A percentile compares a stretch with the other conserved stretches of the same genome.
Evolutionary conservation across 495 filamentous ascomycete genomes (phyloP).

Genomic region (Polyplosphaeria fusca): DNA sequence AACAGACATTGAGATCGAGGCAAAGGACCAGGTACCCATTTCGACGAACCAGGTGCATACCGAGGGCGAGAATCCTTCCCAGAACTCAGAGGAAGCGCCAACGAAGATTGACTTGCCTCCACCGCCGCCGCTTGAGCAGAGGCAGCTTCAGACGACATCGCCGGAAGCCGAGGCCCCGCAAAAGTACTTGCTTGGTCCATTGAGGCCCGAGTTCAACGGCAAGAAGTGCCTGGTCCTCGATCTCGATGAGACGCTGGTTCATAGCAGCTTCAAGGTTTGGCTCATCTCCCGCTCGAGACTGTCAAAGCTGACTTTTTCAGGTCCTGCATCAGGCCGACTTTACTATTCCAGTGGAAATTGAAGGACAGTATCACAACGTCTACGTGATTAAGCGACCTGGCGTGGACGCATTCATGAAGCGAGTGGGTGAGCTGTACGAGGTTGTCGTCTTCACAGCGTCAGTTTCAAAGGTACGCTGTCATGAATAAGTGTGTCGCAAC

Average conservation of each 20-base stretch:
- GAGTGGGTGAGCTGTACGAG: conserved; percentile 95
- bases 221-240: conserved; percentile 95
- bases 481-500: not conserved
- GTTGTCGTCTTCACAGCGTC: conserved; percentile 99
- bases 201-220: conserved; percentile 71
- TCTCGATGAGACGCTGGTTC: conserved; percentile 96
- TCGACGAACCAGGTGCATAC: conserved; percentile 38
- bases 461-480: conserved; percentile 80
- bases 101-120: conserved; percentile 50
- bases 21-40: conserved; percentile 54
- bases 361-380: conserved; percentile 98
- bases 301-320: conserved; percentile 49
- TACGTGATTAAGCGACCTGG: conserved; percentile 98
- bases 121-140: conserved; percentile 57
- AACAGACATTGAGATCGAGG: conserved; percentile 60
- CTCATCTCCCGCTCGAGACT: not conserved
- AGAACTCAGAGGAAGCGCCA: conserved; percentile 34
- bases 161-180: conserved; percentile 42
- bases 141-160: conserved; percentile 42
- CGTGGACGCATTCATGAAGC: conserved; percentile 98
- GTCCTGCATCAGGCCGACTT: conserved; percentile 98
- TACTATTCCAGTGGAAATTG: conserved; percentile 98
- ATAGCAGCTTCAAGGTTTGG: conserved; percentile 96
- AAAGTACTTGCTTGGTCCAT: conserved; percentile 75
- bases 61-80: conserved; percentile 14